Base-by-base conservation (phyloP, 2,329 filamentous ascomycete species). In the Verticillium nonalfalfae region DNA sequence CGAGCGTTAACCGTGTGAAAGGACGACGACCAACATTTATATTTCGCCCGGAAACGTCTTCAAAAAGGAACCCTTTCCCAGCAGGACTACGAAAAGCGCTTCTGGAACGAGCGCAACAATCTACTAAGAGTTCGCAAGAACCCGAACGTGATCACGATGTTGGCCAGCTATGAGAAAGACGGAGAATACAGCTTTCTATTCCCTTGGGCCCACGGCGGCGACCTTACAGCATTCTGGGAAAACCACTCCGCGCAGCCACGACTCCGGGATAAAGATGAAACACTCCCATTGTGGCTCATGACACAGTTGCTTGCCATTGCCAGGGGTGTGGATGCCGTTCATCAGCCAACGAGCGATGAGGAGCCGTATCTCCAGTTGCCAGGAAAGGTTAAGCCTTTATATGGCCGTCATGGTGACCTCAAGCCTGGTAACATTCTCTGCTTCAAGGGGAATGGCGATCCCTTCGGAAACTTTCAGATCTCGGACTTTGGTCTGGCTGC, bases 151-250 rank as follows among this genome's bases (percentile, higher is more conserved):
- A 57, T 65, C 57, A 63, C 57, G 9, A 52, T 64, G 33, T 55
- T 66, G 14, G 61, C 63, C 11, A 64, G 62, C 3, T 66, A 64
- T n/a, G 60, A 50, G 3, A 59, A 62, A 33, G 61, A 56, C 9
- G 36, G 34, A 7, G 59, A 57, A 7, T 66, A 45, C 31, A 65
- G 59, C 38, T 45, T 65, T 33, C 62, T 67, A 3, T 66, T 66
- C 39, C 64, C 65, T 35, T 67, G 65, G 64, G 63, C 63, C 3
- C 40, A 65, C 39, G 59, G 61, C 31, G 58, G 58, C 33, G 50
- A 64, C 10, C 58, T 50, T 34, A 56, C 58, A 1, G 39, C 14
- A n/a, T 66, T 60, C 21, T 66, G 63, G 63, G 38, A 60, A 56
- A 50, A 56, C 1, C 63, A 62, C 63, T 61, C 34, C 3, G 39